Base-by-base conservation (phyloP, 108 stramenopile genomes). In the Cylindrotheca closterium region DNA sequence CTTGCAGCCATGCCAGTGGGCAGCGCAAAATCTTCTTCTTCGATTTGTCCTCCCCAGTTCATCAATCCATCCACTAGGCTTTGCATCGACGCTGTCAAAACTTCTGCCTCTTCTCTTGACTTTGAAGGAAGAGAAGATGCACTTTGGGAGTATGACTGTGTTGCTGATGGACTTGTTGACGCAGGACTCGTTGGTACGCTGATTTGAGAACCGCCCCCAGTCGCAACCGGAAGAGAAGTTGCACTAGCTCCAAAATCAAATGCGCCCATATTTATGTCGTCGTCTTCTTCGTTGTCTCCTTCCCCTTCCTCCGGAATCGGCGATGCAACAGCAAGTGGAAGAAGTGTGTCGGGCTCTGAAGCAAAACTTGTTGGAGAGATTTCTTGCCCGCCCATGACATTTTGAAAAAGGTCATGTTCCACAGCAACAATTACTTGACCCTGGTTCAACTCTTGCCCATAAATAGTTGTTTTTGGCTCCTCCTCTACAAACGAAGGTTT, bases 21-120 rank as follows among this genome's bases (percentile, higher is more conserved):
- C 12, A 86, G 60, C n/a, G 76, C 73, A 30, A 86, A 61, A 47
- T 78, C 79, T 49, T 84, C 83, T 4, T 55, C 58, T 10, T 88
- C 85, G 56, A 85, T 74, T 26, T 79, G 72, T 5, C 81, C 92
- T n/a, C 92, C 87, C 89, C 89, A 91, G 42, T 63, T 66, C 84
- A 94, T 87, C 33, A 94, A 67, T 8, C 89, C 89, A 61, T 94
- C 87, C n/a, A 94, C 88, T n/a, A 94, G 59, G 52, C 89, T 91
- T 70, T 91, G 84, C 89, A 94, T 94, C 2, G 81, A 82, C 1
- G 59, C 74, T n/a, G 75, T 93, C 75, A 87, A 63, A 26, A 55
- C 60, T 27, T 87, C 81, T 29, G 62, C 67, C 25, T 73, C 55
- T 1, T 64, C 28, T 34, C 34, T 42, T 42, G 37, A 42, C 37